Evolutionary conservation across 306 rosid genomes (phyloP), one percentile per base, ranked within the genome.

Genomic region (Prunus dulcis): DNA sequence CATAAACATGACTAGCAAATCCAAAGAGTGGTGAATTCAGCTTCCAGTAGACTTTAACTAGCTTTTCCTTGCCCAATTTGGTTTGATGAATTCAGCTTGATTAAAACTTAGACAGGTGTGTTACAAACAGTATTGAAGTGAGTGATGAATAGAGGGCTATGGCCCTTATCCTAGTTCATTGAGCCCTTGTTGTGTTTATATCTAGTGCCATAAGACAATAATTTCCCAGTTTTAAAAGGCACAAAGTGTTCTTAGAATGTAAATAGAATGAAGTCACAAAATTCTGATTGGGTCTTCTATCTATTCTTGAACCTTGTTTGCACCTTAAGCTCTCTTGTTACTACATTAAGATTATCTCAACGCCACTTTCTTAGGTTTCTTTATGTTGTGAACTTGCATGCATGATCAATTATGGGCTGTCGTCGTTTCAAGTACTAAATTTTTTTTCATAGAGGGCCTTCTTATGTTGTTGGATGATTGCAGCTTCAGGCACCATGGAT

Each of bases 401-500:
- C 18, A 7, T 46, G 12, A 74, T 50, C 13, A 9, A 38, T 28
- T 74, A 14, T 74, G 28, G 55, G 34, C 19, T 67, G 50, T 28
- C 58, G 47, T 66, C 41, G 34, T 15, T 73, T 56, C 50, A 46
- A 11, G 12, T 1, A 23, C 19, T 22, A 23, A 25, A 46, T 22
- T 8, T 9, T 3, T 56, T 57, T 19, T 43, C 19, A 32, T 5
- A 6, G 45, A 20, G 15, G 5, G 5, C 19, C 30, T 55, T 49
- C 56, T 30, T 17, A 46, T 46, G 47, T 53, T 30, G 4, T 69
- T 67, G 3, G 56, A 30, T 72, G 57, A 13, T 25, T 67, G 70
- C 52, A 41, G 62, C 65, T 71, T 63, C 78, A 89, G 94, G 86
- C 56, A 81, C 22, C 63, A 90, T 93, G 95, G 85, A 79, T 73